Evolutionary conservation across 371 early-diverging fungal genomes (phyloP).

Genomic region (Dinochytrium kinnereticum): DNA sequence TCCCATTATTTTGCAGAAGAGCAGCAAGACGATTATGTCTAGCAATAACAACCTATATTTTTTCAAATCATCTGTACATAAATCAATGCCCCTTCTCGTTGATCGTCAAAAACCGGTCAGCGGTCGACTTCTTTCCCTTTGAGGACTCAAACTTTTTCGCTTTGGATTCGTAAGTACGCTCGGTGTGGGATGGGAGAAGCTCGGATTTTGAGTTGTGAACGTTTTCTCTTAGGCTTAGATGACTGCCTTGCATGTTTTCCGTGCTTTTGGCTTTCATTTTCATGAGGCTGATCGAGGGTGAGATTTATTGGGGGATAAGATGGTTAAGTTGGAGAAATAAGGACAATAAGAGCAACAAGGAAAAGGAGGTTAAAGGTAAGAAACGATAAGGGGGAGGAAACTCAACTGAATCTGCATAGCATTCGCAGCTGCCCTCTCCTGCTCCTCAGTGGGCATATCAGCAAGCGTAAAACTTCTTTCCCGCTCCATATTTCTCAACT

Average conservation of each 20-base stretch:
- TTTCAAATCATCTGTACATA: background rate
- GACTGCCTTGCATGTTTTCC: conserved; percentile 1
- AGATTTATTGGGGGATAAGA: background rate
- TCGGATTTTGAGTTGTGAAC: too few species aligned
- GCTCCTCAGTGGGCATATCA: background rate
- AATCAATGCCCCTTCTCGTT: background rate
- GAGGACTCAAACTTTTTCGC: background rate
- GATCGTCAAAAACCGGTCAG: background rate
- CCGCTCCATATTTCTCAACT: conserved; percentile 2
- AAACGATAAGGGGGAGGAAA: background rate
- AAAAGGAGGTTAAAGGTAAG: too few species aligned
- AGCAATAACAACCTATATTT: background rate
- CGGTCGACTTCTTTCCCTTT: background rate
- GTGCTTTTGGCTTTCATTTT: background rate
- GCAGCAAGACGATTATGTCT: too few species aligned
- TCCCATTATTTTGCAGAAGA: too few species aligned
- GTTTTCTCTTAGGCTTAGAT: background rate
- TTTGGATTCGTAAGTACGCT: background rate
- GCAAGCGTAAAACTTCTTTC: conserved; percentile 8
- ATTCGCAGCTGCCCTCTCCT: background rate
- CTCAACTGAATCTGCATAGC: conserved; percentile 11
- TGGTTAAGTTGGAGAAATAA: too few species aligned
- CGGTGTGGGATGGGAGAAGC: too few species aligned
- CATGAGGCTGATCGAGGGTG: background rate
- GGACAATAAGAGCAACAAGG: too few species aligned